Percentiles rank a stretch among this genome's conserved stretches.
Conservation (phyloP, 192 early-diverging fungal species). For the Coemansia umbellata region DNA sequence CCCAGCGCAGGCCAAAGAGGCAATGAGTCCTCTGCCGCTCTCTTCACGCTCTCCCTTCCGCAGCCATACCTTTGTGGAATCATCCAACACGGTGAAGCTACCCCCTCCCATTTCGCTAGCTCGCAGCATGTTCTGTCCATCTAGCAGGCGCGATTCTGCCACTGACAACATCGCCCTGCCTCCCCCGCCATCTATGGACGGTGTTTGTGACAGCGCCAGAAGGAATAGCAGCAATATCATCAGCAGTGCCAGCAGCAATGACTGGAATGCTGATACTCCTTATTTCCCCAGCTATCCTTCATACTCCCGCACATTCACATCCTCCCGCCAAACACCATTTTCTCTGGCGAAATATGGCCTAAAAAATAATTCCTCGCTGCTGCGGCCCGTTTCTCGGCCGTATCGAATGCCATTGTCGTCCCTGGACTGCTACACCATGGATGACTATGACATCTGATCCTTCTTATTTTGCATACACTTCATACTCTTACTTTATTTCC, state of each 20-base stretch:
- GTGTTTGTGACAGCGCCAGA: background rate
- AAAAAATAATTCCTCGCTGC: slow-evolving; percentile 25
- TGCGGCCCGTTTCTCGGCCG: slow-evolving; percentile 26
- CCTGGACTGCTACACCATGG: slow-evolving; percentile 27
- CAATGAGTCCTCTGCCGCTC: background rate
- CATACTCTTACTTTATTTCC: background rate
- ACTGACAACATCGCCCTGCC: slow-evolving; percentile 11
- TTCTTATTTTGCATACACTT: background rate
- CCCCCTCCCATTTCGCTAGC: slow-evolving; percentile 7
- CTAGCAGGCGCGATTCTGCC: background rate
- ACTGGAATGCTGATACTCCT: slow-evolving; percentile 34
- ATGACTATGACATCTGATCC: slow-evolving; percentile 27
- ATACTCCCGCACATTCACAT: slow-evolving; percentile 40
- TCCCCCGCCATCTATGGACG: slow-evolving; percentile 30
- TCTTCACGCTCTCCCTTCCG: background rate
- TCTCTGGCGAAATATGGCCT: slow-evolving; percentile 20
- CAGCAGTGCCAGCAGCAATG: no score
- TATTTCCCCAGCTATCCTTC: slow-evolving; percentile 16
- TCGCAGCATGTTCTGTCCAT: slow-evolving; percentile 5
- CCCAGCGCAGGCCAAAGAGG: background rate
- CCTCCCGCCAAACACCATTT: slow-evolving; percentile 32
- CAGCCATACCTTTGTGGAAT: slow-evolving; percentile 1
- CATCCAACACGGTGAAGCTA: slow-evolving; percentile 1
- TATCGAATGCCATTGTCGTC: slow-evolving; percentile 27
- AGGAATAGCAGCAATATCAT: background rate